phyloP scores from a whole-genome alignment of 306 rosid genomes.

The Luffa aegyptiaca region DNA sequence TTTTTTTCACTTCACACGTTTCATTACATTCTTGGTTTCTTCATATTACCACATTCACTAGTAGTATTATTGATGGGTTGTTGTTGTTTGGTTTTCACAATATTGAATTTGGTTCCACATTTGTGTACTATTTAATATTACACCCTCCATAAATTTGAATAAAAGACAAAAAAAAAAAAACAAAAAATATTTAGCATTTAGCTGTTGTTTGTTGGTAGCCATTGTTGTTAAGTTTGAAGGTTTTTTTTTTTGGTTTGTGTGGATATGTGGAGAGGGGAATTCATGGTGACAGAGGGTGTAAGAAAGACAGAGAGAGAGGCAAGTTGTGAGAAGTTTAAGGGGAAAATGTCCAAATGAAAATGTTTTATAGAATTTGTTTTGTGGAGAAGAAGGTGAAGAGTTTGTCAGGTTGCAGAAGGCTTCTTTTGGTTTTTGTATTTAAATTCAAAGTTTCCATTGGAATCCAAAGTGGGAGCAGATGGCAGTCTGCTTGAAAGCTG shows the following conservation, averaged over 20 bases:
- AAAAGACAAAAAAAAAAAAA: conserved; percentile 15
- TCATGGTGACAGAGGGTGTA: background rate
- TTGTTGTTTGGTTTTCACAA: background rate
- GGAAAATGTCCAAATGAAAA: background rate
- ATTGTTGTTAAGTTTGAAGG: background rate
- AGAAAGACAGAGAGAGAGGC: background rate
- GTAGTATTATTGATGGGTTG: background rate
- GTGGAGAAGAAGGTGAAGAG: background rate
- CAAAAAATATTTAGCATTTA: conserved; percentile 28
- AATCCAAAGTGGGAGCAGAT: background rate
- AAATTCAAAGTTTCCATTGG: conserved; percentile 1
- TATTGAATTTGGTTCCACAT: conserved; percentile 36
- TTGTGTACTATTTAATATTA: conserved; percentile 35
- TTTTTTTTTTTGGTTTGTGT: background rate
- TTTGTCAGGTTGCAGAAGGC: background rate
- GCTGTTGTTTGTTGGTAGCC: background rate
- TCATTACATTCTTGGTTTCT: background rate
- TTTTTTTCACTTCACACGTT: background rate
- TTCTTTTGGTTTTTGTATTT: background rate
- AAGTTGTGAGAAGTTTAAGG: background rate
- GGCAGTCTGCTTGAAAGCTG: background rate
- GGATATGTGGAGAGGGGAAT: no score
- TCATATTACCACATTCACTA: background rate
- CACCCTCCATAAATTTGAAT: conserved; percentile 34
- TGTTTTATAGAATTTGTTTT: background rate